Percentiles rank a stretch among this genome's conserved stretches.
Evolutionary conservation across 768 basidiomycete genomes (phyloP).

Genomic region (Panellus pusillus): DNA sequence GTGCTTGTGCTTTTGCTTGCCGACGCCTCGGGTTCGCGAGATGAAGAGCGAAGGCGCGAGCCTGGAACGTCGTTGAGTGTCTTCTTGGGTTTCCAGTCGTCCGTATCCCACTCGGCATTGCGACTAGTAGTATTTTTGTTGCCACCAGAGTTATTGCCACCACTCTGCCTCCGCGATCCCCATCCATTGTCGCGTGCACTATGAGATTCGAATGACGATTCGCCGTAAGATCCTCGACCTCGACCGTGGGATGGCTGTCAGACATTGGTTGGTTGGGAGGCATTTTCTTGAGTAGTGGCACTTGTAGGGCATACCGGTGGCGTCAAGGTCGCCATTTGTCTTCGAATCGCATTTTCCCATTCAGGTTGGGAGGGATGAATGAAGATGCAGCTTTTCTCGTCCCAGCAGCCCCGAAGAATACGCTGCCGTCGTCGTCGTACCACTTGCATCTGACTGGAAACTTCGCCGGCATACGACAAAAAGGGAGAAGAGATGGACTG

Average conservation of each 20-base stretch:
- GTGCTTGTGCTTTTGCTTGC: not conserved
- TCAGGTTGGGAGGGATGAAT: constrained; percentile 2
- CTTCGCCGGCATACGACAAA: too few species aligned
- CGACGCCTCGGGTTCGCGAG: constrained; percentile 1
- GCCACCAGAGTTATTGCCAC: not conserved
- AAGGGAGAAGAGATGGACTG: too few species aligned
- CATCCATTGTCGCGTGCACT: constrained; percentile 11
- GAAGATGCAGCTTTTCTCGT: not conserved
- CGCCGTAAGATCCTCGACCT: not conserved
- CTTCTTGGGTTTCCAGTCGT: constrained; percentile 6
- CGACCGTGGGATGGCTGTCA: not conserved
- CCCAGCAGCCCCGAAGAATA: not conserved
- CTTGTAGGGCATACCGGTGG: not conserved
- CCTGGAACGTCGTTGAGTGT: not conserved
- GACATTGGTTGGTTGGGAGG: not conserved
- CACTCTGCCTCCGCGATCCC: not conserved
- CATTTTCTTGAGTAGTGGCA: too few species aligned
- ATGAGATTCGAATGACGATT: not conserved
- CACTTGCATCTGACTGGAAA: not conserved
- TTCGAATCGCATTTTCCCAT: constrained; percentile 3
- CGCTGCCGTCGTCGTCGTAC: constrained; percentile 17
- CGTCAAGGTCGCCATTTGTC: not conserved
- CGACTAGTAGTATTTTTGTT: not conserved
- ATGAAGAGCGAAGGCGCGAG: not conserved
- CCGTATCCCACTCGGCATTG: constrained; percentile 2